phyloP scores from a whole-genome alignment of 495 filamentous ascomycete genomes.

The Schizothecium vesticola region DNA sequence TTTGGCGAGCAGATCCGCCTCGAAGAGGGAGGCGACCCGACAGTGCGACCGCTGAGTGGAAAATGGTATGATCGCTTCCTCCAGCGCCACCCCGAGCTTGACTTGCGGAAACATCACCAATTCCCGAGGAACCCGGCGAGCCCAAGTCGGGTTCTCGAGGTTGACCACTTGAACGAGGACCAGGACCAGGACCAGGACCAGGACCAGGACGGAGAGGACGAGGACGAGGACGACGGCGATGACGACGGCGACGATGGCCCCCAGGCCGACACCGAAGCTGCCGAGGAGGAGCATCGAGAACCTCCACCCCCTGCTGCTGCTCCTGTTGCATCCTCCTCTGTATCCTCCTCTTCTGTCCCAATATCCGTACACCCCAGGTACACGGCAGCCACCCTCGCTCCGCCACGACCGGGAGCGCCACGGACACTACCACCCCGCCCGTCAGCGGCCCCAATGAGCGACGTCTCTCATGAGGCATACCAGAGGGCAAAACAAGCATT shows the following conservation, averaged over 20 bases:
- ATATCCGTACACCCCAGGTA: neutral
- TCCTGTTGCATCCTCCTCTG: neutral
- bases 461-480: neutral
- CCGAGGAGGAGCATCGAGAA: neutral
- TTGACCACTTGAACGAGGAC: neutral
- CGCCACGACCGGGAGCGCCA: neutral
- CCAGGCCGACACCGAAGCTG: neutral
- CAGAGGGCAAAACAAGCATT: neutral
- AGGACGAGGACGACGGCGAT: neutral
- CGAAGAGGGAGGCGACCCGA: neutral
- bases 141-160: neutral
- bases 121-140: neutral
- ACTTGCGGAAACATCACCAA: neutral
- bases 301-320: neutral
- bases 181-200: neutral
- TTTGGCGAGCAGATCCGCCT: neutral
- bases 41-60: neutral
- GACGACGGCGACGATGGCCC: neutral
- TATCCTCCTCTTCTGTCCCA: neutral
- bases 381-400: neutral
- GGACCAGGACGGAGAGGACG: neutral
- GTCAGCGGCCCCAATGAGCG: neutral
- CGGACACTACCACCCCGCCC: neutral
- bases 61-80: neutral
- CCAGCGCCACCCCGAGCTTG: neutral